Evolutionary conservation across 495 filamentous ascomycete genomes (phyloP).

Genomic region (Tuber microsphaerosporum): DNA sequence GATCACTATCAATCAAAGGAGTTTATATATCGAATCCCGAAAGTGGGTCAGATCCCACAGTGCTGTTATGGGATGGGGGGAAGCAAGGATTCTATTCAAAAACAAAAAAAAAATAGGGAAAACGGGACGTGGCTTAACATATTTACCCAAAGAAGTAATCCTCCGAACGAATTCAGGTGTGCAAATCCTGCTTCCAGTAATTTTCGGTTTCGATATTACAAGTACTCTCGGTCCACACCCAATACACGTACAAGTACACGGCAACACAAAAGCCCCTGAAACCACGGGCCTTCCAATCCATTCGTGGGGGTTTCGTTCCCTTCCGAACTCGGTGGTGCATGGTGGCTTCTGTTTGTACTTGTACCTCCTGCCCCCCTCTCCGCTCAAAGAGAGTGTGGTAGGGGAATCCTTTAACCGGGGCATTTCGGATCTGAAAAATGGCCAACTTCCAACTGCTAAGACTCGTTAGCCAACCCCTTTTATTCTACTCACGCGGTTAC

Average conservation of each 20-base stretch:
- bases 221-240: not conserved
- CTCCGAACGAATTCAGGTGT: not conserved
- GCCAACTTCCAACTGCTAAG: too few relatives aligned
- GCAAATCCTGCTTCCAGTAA: not conserved
- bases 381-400: not conserved
- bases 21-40: not conserved
- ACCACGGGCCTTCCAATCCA: not conserved
- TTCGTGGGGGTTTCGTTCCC: not conserved
- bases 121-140: not conserved
- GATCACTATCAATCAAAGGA: not conserved
- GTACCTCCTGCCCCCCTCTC: not conserved
- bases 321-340: not conserved
- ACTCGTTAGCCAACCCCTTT: too few relatives aligned
- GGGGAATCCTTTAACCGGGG: too few relatives aligned
- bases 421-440: too few relatives aligned
- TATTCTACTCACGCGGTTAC: too few relatives aligned
- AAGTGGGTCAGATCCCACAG: not conserved
- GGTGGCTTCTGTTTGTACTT: not conserved
- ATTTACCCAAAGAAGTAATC: not conserved
- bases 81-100: not conserved
- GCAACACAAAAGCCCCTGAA: constrained; percentile 3
- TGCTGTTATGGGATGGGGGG: not conserved
- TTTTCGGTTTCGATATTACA: not conserved
- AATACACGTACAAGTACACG: not conserved
- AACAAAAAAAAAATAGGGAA: not conserved